These are phyloP conservation scores for Kurtzmaniella quercitrusa DNA, from an alignment of 1,139 yeast species.

Conservation along the genomic window DNA sequence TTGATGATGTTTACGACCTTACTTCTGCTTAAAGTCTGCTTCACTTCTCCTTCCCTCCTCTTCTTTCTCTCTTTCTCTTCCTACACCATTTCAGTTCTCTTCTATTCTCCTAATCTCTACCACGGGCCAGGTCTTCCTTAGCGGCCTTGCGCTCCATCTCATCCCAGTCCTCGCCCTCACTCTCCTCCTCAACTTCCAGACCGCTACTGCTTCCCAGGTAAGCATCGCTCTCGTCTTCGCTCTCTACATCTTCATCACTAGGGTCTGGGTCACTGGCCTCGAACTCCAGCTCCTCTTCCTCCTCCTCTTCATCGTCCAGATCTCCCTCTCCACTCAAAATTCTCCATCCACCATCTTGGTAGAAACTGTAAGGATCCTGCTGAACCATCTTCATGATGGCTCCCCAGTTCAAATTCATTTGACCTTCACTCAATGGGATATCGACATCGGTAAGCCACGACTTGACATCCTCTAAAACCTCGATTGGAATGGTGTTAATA, in stretches of 20 bases:
- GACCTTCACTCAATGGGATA: constrained; percentile 91
- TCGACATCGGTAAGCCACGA: constrained; percentile 97
- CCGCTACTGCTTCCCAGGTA: constrained; percentile 36
- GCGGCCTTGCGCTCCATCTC: constrained; percentile 69
- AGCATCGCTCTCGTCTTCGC: constrained; percentile 50
- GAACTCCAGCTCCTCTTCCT: constrained; percentile 56
- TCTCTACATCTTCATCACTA: constrained; percentile 66
- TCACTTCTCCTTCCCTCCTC: too few species aligned
- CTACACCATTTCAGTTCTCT: not conserved
- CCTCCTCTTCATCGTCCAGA: constrained; percentile 59
- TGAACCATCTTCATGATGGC: constrained; percentile 92
- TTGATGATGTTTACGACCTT: too few species aligned
- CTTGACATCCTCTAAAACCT: constrained; percentile 84
- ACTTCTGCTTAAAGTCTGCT: too few species aligned
- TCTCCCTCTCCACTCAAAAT: constrained; percentile 75
- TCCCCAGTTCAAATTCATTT: constrained; percentile 93
- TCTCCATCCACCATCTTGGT: constrained; percentile 93
- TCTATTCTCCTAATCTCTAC: constrained; percentile 16
- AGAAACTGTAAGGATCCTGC: constrained; percentile 92
- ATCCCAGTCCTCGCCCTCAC: constrained; percentile 73
- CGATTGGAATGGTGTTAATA: constrained; percentile 92
- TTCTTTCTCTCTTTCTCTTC: too few species aligned
- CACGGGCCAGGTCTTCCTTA: constrained; percentile 35
- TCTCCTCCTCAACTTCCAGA: constrained; percentile 36
- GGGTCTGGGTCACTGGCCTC: constrained; percentile 66